Percentiles rank a stretch among this genome's conserved stretches.
phyloP scores from a whole-genome alignment of 768 basidiomycete species.

The Candolleomyces aberdarensis region DNA sequence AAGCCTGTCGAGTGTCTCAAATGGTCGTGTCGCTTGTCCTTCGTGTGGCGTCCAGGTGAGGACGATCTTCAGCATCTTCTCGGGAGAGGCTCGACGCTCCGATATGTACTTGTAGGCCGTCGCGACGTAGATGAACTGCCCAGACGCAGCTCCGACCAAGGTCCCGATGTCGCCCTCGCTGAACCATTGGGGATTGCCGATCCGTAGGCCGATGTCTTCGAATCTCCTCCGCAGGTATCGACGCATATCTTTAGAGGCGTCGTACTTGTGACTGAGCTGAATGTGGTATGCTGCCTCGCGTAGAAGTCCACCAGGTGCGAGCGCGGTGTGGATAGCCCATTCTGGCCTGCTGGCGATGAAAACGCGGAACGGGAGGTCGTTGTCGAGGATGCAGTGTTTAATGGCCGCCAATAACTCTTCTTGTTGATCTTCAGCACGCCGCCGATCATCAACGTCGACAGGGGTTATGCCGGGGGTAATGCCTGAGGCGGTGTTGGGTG shows the following conservation, averaged over 20 bases:
- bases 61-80: too few species aligned
- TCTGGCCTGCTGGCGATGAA: not conserved
- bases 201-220: not conserved
- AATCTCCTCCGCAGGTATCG: constrained; percentile 1
- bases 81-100: not conserved
- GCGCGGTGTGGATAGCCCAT: too few species aligned
- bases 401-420: not conserved
- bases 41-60: too few species aligned
- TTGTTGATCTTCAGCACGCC: not conserved
- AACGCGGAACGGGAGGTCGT: not conserved
- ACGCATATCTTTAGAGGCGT: not conserved
- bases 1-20: too few species aligned
- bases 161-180: not conserved
- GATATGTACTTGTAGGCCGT: not conserved
- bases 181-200: not conserved
- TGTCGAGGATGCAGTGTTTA: not conserved
- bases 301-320: not conserved
- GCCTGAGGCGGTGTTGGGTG: too few species aligned
- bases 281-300: not conserved
- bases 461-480: too few species aligned
- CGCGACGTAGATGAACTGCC: constrained; percentile 5
- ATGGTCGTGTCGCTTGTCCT: too few species aligned
- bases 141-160: not conserved
- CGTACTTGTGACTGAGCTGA: not conserved
- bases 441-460: too few species aligned